These are phyloP conservation scores for Dichotomocladium elegans DNA, from an alignment of 371 early-diverging fungal genomes.

Conservation along the genomic window DNA sequence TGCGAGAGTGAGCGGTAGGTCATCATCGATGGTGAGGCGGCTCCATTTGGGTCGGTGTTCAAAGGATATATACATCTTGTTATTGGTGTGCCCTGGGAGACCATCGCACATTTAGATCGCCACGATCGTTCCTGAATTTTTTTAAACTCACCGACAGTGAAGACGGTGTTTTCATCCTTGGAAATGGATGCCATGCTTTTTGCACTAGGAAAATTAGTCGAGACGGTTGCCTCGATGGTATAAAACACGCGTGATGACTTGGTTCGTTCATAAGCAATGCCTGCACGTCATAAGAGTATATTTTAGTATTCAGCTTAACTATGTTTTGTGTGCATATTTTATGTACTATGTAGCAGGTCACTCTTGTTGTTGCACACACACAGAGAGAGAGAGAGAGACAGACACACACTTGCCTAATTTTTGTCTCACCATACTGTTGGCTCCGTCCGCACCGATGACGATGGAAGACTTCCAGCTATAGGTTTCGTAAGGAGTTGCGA, in stretches of 20 bases:
- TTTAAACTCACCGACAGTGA: slow-evolving; percentile 24
- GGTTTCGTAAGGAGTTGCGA: not conserved
- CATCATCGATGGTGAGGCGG: slow-evolving; percentile 12
- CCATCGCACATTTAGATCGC: too few species aligned
- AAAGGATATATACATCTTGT: slow-evolving; percentile 25
- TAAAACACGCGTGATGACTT: slow-evolving; percentile 18
- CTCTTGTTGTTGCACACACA: not conserved
- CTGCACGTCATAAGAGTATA: slow-evolving; percentile 1
- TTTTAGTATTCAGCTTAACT: not conserved
- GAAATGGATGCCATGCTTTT: slow-evolving; percentile 13
- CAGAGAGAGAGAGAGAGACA: not conserved
- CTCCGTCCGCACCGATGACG: slow-evolving; percentile 35
- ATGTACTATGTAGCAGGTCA: not conserved
- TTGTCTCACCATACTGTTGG: slow-evolving; percentile 31
- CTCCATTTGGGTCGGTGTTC: slow-evolving; percentile 39
- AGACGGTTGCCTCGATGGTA: slow-evolving; percentile 19
- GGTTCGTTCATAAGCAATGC: slow-evolving; percentile 9
- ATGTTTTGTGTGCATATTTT: not conserved
- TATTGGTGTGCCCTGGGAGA: slow-evolving; percentile 3
- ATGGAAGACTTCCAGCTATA: slow-evolving; percentile 20
- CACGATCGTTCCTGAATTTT: too few species aligned
- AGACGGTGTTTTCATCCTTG: slow-evolving; percentile 20
- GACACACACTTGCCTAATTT: slow-evolving; percentile 36
- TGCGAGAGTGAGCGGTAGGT: slow-evolving; percentile 22
- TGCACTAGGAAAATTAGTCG: slow-evolving; percentile 4